Evolutionary conservation across 2,329 filamentous ascomycete species (phyloP).

Genomic region (Xylariaceae sp.): DNA sequence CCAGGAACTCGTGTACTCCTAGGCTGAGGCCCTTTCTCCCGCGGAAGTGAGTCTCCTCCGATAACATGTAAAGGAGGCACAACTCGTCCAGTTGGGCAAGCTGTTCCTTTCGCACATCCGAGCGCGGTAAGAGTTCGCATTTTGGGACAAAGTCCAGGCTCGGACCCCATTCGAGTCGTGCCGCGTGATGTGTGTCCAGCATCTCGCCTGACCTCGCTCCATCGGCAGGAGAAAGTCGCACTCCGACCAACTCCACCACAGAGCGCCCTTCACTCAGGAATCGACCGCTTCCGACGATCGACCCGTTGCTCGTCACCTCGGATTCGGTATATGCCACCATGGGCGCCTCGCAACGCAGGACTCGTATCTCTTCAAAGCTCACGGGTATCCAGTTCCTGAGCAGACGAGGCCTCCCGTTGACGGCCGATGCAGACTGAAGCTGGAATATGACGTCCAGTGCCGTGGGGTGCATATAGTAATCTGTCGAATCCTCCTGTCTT

Average conservation of each 20-base stretch:
- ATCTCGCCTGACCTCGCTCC: background rate
- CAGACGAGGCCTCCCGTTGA: slow-evolving; percentile 2
- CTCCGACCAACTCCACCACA: slow-evolving; percentile 2
- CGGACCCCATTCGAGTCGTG: slow-evolving; percentile 3
- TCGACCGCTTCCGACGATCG: background rate
- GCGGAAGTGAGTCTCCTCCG: background rate
- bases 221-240: slow-evolving; percentile 3
- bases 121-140: background rate
- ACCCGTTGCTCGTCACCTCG: slow-evolving; percentile 1
- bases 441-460: slow-evolving; percentile 5
- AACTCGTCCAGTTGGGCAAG: background rate
- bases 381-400: slow-evolving; percentile 7
- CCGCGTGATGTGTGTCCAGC: slow-evolving; percentile 2
- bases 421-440: slow-evolving; percentile 1
- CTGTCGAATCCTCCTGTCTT: slow-evolving; percentile 16
- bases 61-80: background rate
- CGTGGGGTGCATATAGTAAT: slow-evolving; percentile 12
- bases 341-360: background rate
- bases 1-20: background rate
- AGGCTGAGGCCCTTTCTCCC: background rate
- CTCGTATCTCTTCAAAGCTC: background rate
- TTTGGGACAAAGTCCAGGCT: slow-evolving; percentile 1
- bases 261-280: background rate
- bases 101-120: background rate
- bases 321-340: background rate